These are phyloP conservation scores for Citrus inodora DNA, from an alignment of 345 rosid species.

Conservation along the genomic window DNA sequence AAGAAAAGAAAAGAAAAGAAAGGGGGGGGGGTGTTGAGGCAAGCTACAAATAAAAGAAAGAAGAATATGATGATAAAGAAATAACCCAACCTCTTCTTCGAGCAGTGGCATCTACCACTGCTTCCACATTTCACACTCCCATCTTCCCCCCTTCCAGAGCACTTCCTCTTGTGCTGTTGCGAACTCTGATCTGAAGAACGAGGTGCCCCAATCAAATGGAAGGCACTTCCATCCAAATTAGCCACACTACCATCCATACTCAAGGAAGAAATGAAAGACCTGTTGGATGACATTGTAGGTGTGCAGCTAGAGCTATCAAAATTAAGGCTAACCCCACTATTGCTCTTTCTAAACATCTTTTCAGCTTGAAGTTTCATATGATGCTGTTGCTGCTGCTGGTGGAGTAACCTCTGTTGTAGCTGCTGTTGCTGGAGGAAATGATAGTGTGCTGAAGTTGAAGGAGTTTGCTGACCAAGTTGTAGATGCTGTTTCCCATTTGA, in stretches of 20 bases:
- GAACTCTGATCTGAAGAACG: conserved; percentile 66
- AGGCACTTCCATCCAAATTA: conserved; percentile 50
- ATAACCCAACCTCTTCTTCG: conserved; percentile 63
- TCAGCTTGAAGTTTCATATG: conserved; percentile 75
- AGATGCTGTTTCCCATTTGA: conserved; percentile 51
- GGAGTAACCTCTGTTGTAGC: conserved; percentile 33
- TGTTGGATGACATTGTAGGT: conserved; percentile 64
- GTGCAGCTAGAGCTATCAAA: conserved; percentile 80
- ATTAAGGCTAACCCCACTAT: conserved; percentile 59
- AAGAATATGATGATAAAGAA: background rate
- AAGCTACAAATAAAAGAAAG: background rate
- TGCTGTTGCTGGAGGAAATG: conserved; percentile 46
- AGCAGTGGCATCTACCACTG: conserved; percentile 67
- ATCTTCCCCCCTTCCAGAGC: conserved; percentile 60
- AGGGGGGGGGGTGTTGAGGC: background rate
- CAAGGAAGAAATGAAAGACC: conserved; percentile 74
- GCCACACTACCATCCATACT: conserved; percentile 76
- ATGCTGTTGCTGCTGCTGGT: conserved; percentile 53
- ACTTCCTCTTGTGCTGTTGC: conserved; percentile 65
- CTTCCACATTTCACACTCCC: conserved; percentile 69
- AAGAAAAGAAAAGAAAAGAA: background rate
- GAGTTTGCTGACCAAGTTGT: conserved; percentile 45
- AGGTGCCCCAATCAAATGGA: conserved; percentile 52
- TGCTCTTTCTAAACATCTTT: conserved; percentile 61
- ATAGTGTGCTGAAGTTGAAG: conserved; percentile 35